These are phyloP conservation scores for Pythium apleroticum DNA, from an alignment of 352 stramenopile genomes.

Conservation along the genomic window DNA sequence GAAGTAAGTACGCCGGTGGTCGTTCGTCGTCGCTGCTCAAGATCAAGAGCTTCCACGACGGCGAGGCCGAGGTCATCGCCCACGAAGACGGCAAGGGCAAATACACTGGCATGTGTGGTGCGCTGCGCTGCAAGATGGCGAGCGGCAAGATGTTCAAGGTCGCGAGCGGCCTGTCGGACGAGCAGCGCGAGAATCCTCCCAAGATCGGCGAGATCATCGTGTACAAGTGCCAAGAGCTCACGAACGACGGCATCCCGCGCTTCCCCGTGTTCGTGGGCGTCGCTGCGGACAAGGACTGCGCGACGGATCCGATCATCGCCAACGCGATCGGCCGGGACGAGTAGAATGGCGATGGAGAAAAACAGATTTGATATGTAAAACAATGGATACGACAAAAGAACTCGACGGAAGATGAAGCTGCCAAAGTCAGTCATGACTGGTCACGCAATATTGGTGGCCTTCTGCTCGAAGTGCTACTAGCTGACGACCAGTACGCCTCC, in stretches of 20 bases:
- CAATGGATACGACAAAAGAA: no score
- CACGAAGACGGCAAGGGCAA: slow-evolving; percentile 73
- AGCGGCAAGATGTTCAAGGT: slow-evolving; percentile 77
- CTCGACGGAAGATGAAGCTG: no score
- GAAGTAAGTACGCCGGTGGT: slow-evolving; percentile 43
- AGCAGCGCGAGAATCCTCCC: slow-evolving; percentile 47
- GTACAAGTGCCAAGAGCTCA: slow-evolving; percentile 83
- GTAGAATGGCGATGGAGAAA: no score
- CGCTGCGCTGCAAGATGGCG: slow-evolving; percentile 57
- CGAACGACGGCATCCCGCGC: slow-evolving; percentile 58
- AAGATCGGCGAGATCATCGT: slow-evolving; percentile 62
- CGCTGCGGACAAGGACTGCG: slow-evolving; percentile 49
- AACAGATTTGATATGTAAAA: no score
- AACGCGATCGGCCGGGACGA: slow-evolving; percentile 31
- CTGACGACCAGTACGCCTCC: no score
- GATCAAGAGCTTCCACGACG: slow-evolving; percentile 78
- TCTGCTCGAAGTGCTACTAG: no score
- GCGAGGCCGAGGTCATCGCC: slow-evolving; percentile 60
- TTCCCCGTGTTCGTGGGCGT: slow-evolving; percentile 73
- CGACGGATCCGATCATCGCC: slow-evolving; percentile 50
- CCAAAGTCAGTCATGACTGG: neutral
- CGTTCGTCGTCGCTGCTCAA: slow-evolving; percentile 70
- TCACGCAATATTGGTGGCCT: no score
- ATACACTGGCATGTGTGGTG: slow-evolving; percentile 55
- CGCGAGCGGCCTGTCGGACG: slow-evolving; percentile 61